These are phyloP conservation scores for Apiospora hydei DNA, from an alignment of 2,329 filamentous ascomycete genomes.

Conservation along the genomic window DNA sequence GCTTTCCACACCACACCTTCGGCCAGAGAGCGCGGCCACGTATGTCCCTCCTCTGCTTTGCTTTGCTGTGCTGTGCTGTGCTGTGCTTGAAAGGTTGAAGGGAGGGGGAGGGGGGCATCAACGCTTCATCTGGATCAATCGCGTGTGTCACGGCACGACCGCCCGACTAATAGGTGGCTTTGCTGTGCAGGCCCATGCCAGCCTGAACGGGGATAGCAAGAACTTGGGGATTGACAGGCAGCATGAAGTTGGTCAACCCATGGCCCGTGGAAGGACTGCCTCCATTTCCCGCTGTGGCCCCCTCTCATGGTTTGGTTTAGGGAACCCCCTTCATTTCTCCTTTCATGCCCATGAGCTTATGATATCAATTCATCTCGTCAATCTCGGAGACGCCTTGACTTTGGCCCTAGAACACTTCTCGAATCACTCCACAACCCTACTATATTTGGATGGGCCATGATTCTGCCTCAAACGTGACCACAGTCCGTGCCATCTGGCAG, in stretches of 20 bases:
- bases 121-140: conserved; percentile 21
- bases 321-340: conserved; percentile 22
- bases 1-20: background rate
- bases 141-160: conserved; percentile 18
- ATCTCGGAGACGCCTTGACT: conserved; percentile 29
- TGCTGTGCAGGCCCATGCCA: background rate
- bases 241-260: conserved; percentile 22
- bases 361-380: conserved; percentile 28
- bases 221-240: conserved; percentile 22
- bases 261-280: conserved; percentile 26
- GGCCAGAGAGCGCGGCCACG: background rate
- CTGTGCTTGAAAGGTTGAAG: background rate
- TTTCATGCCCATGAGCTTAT: conserved; percentile 23
- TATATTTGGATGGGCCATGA: conserved; percentile 20
- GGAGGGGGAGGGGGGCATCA: background rate
- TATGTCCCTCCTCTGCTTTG: background rate
- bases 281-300: conserved; percentile 29
- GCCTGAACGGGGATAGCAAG: background rate
- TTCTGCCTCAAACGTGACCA: conserved; percentile 18
- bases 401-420: conserved; percentile 22
- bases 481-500: conserved; percentile 18
- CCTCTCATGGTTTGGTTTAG: conserved; percentile 6
- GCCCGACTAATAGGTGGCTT: conserved; percentile 15
- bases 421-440: conserved; percentile 4
- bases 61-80: background rate